These are phyloP conservation scores for Geum urbanum DNA, from an alignment of 306 rosid genomes.

Conservation along the genomic window DNA sequence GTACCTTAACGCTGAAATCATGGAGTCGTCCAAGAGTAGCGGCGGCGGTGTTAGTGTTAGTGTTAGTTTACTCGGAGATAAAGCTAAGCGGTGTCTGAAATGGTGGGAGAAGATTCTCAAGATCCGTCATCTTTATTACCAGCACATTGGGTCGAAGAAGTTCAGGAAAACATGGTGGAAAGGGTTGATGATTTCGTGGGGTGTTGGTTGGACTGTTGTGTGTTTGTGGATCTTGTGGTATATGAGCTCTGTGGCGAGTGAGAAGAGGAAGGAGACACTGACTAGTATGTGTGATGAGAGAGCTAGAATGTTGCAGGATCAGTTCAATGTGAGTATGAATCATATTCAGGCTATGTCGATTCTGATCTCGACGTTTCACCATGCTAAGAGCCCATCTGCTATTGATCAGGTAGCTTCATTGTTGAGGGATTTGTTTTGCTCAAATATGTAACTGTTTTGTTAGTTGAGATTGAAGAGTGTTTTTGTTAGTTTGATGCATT, in stretches of 20 bases:
- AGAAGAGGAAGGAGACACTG: constrained; percentile 83
- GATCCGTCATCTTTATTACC: constrained; percentile 49
- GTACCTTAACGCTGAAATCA: constrained; percentile 48
- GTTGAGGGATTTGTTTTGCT: background rate
- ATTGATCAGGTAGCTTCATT: constrained; percentile 75
- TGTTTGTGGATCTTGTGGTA: constrained; percentile 55
- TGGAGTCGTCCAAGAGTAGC: constrained; percentile 48
- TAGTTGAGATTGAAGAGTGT: constrained; percentile 1
- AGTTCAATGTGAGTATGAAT: constrained; percentile 93
- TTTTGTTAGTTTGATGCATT: constrained; percentile 5
- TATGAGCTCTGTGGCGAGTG: constrained; percentile 62
- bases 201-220: constrained; percentile 48
- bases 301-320: constrained; percentile 95
- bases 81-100: constrained; percentile 54
- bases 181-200: constrained; percentile 58
- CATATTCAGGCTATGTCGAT: constrained; percentile 98
- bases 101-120: constrained; percentile 66
- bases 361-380: constrained; percentile 87
- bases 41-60: too few species aligned
- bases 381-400: constrained; percentile 73
- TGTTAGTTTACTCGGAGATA: constrained; percentile 48
- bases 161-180: constrained; percentile 49
- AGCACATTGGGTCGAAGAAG: constrained; percentile 53
- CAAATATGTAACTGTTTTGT: too few species aligned
- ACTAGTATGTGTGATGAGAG: constrained; percentile 97